Percentiles rank a stretch among this genome's conserved stretches.
Evolutionary conservation across 163 green algal species (phyloP).

Genomic region (Chloromonas sp.): DNA sequence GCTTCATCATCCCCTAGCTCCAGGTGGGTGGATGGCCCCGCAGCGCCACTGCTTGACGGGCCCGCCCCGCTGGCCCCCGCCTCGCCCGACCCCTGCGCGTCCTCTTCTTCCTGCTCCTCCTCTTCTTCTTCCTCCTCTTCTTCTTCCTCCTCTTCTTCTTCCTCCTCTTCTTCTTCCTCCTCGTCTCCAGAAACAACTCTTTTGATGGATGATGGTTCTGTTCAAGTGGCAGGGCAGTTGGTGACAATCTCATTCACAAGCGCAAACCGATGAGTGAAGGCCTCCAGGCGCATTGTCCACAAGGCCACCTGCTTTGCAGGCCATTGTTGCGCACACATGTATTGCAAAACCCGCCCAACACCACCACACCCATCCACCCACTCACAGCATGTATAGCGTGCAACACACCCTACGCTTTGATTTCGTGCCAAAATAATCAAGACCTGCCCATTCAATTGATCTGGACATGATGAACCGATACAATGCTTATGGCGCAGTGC

Average conservation of each 20-base stretch:
- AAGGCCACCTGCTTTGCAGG: too few species aligned
- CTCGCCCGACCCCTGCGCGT: background rate
- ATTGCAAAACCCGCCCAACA: background rate
- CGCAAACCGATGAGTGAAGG: background rate
- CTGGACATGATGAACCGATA: background rate
- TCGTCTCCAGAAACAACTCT: conserved; percentile 11
- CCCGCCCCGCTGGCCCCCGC: background rate
- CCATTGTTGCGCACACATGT: too few species aligned
- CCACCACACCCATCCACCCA: background rate
- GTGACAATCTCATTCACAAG: background rate
- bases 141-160: conserved; percentile 1
- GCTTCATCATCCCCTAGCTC: conserved; percentile 27
- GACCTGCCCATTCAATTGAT: background rate
- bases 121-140: conserved; percentile 1
- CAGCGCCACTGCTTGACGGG: background rate
- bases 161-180: conserved; percentile 16
- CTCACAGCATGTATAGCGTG: background rate
- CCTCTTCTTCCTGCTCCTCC: background rate
- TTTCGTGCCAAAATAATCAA: background rate
- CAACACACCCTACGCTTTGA: background rate
- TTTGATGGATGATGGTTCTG: conserved; percentile 1
- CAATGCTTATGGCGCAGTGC: background rate
- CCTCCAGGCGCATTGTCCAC: background rate
- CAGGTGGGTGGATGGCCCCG: background rate
- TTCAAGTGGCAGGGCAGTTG: background rate